Evolutionary conservation across 495 filamentous ascomycete species (phyloP), one percentile per base, ranked within the genome.

Genomic region (Aspergillus kassunensis): DNA sequence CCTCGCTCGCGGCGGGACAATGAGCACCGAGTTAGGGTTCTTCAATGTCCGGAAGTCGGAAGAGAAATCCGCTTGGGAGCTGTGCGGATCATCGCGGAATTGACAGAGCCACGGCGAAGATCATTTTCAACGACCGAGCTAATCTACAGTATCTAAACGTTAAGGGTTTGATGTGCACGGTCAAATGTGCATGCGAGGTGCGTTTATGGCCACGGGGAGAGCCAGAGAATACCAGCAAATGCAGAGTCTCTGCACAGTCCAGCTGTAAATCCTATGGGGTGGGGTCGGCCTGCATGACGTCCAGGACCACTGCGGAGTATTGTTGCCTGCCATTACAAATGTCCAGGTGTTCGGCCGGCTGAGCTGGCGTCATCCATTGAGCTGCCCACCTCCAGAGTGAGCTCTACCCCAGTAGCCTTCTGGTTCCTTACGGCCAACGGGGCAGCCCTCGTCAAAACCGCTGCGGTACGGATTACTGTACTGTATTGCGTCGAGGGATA

Each of bases 1-100:
- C 15, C 31, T 43, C 36, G 15, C 23, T 49, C 24, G 29, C 47
- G 34, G 43, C 54, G 64, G 61, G 62, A 60, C 59, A 65, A 62
- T 58, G 63, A 63, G 49, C 55, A 37, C 48, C 37, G 33, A 41
- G 27, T 44, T 39, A 44, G 33, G 36, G 37, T 53, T 24, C 23
- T 6, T 47, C 33, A 27, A 3, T 23, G 20, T 40, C n/a, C n/a
- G n/a, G 8, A 21, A 42, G 10, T 15, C 29, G 44, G 44, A 46
- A 46, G 6, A 20, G 30, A 30, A 46, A 21, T 35, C 34, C 30
- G 44, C 30, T 15, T 21, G 19, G 23, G 29, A 46, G 1, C 16
- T 39, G 40, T 33, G 29, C 31, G 35, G 49, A 53, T 51, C 53
- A 30, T 45, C 50, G 31, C 21, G 8, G 16, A 18, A 31, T 15